Evolutionary conservation across 257 asterid species (phyloP).

Genomic region (Verbascum thapsus): DNA sequence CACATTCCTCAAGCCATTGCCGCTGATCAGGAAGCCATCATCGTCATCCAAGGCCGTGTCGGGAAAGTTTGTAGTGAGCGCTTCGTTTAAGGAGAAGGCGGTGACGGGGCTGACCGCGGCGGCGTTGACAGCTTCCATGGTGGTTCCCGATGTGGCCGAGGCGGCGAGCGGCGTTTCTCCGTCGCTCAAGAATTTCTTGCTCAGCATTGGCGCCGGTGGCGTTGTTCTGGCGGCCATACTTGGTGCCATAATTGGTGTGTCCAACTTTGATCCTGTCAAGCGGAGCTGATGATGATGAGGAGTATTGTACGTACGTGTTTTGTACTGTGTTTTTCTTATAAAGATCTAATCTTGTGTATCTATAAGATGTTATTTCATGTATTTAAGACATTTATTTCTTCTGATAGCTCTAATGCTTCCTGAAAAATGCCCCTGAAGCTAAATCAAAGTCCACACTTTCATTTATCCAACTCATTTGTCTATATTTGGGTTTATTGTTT

Average conservation of each 20-base stretch:
- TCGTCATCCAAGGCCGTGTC: constrained; percentile 15
- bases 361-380: constrained; percentile 17
- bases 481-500: too few relatives aligned
- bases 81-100: constrained; percentile 62
- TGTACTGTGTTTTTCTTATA: neutral
- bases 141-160: constrained; percentile 62
- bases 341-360: constrained; percentile 14
- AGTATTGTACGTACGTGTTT: neutral
- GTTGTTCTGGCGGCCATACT: constrained; percentile 44
- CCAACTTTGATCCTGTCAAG: constrained; percentile 77
- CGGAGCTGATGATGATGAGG: constrained; percentile 44
- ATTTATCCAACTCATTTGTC: too few relatives aligned
- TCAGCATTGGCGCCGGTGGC: constrained; percentile 69
- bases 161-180: constrained; percentile 57
- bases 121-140: constrained; percentile 57
- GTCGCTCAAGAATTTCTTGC: constrained; percentile 71
- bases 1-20: constrained; percentile 52
- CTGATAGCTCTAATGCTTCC: neutral
- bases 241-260: constrained; percentile 58
- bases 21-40: constrained; percentile 30
- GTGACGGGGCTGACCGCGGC: constrained; percentile 65
- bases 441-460: too few relatives aligned
- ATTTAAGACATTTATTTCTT: constrained; percentile 8
- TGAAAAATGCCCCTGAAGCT: neutral
- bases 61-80: constrained; percentile 50